Evolutionary conservation across 495 filamentous ascomycete genomes (phyloP), one percentile per base, ranked within the genome.

Genomic region (Durotheca rogersii): DNA sequence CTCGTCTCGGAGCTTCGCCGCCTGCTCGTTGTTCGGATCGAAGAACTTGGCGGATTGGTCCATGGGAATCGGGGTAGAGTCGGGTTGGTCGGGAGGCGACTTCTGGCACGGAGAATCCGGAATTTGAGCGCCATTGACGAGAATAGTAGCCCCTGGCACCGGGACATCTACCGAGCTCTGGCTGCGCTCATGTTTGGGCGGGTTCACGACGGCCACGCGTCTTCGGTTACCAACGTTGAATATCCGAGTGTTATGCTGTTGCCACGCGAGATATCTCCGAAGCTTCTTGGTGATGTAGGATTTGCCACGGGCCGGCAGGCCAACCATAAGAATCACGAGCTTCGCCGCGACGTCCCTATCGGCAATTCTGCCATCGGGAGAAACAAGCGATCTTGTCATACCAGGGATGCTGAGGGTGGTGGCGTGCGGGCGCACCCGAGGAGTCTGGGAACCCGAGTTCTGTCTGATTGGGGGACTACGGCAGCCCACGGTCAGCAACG

Each of bases 211-310:
- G 27, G 88, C 88, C 25, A 90, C 78, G 43, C 93, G 86, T 57
- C 93, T 77, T 57, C 89, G 83, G 62, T 95, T 89, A 34, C 93
- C 93, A 30, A 98, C 93, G 55, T 98, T 98, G 80, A 98, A 98
- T 53, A 98, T 96, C 58, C 79, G 77, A 15, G 89, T 89, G 56
- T 95, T 87, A 64, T 98, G 93, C 58, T 98, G 93, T 39, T 96
- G 83, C 93, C 93, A 98, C 45, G 94, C 91, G 16, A 98, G 72
- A 59, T 98, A 98, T 39, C 93, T 81, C 17, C 90, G 87, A 35
- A 98, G 77, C 74, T 98, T 98, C 76, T 96, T 96, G 43, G 92
- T 96, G 58, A 98, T 90, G 69, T 98, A 98, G 47, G 90, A 95
- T 71, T 98, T 98, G 43, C 93, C 93, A 51, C 93, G 74, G 1